Conservation (phyloP, 805 yeast genomes). For the Pichia membranifaciens region DNA sequence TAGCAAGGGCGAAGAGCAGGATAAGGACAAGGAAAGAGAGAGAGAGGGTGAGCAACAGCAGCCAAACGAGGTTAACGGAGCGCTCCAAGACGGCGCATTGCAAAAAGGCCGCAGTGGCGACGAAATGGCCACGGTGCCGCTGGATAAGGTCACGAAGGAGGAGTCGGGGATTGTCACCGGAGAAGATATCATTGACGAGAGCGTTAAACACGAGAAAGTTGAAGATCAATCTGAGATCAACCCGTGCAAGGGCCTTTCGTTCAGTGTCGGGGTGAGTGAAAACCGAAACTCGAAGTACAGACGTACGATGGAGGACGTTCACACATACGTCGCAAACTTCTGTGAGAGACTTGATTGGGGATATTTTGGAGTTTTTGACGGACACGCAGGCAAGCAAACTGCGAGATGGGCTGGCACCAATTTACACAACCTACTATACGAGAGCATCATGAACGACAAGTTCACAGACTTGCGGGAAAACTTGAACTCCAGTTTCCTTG, state of each 20-base stretch:
- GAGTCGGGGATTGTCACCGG: no score
- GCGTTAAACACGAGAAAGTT: not conserved
- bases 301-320: conserved; percentile 93
- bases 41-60: no score
- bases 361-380: conserved; percentile 92
- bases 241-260: conserved; percentile 57
- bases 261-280: conserved; percentile 87
- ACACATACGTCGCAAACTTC: conserved; percentile 85
- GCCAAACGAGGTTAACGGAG: no score
- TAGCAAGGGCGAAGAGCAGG: not conserved
- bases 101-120: no score
- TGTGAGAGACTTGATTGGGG: conserved; percentile 92
- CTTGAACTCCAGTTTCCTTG: conserved; percentile 61
- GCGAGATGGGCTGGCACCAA: conserved; percentile 94
- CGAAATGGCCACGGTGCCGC: no score
- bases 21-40: not conserved
- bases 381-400: conserved; percentile 91
- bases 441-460: conserved; percentile 43
- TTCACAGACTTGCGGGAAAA: conserved; percentile 55
- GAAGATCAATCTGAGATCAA: conserved; percentile 10
- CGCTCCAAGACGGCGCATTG: no score
- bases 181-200: no score
- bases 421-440: conserved; percentile 64
- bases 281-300: conserved; percentile 77
- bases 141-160: no score